phyloP scores from a whole-genome alignment of 148 eudicot species.

The Talinum fruticosum region DNA sequence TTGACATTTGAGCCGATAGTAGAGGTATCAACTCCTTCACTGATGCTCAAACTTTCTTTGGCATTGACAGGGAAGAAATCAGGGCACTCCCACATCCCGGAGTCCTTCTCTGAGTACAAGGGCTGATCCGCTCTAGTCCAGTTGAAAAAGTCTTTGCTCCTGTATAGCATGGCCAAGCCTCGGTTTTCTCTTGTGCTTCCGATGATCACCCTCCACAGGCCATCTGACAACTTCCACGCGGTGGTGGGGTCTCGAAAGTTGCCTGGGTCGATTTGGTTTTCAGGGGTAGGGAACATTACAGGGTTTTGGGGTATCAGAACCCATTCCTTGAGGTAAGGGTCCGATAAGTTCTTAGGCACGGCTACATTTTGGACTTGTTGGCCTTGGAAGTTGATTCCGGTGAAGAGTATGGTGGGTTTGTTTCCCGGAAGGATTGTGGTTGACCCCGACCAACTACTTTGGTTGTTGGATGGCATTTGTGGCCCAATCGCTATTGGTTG shows the following conservation, averaged over 20 bases:
- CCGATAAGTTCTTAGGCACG: conserved; percentile 49
- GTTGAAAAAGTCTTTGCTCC: conserved; percentile 44
- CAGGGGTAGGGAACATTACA: conserved; percentile 30
- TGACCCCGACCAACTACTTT: conserved; percentile 61
- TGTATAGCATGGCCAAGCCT: conserved; percentile 42
- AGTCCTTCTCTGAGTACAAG: conserved; percentile 21
- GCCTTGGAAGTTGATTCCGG: conserved; percentile 30
- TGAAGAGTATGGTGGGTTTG: conserved; percentile 18
- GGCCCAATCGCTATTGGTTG: conserved; percentile 38
- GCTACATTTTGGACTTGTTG: conserved; percentile 62
- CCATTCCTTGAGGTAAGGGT: conserved; percentile 63
- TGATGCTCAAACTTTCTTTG: background rate
- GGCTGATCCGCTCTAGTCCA: conserved; percentile 41
- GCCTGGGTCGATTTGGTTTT: conserved; percentile 31
- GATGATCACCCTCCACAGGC: conserved; percentile 37
- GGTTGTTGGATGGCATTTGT: conserved; percentile 33
- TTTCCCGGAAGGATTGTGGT: conserved; percentile 41
- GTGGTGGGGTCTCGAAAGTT: conserved; percentile 62
- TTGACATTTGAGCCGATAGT: conserved; percentile 23
- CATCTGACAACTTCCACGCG: conserved; percentile 43
- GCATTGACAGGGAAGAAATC: conserved; percentile 52
- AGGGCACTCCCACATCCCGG: conserved; percentile 73
- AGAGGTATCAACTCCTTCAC: conserved; percentile 41
- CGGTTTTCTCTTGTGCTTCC: conserved; percentile 23
- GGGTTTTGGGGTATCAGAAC: conserved; percentile 41